These are phyloP conservation scores for Forsythia suspensa DNA, from an alignment of 257 asterid species.

Conservation along the genomic window DNA sequence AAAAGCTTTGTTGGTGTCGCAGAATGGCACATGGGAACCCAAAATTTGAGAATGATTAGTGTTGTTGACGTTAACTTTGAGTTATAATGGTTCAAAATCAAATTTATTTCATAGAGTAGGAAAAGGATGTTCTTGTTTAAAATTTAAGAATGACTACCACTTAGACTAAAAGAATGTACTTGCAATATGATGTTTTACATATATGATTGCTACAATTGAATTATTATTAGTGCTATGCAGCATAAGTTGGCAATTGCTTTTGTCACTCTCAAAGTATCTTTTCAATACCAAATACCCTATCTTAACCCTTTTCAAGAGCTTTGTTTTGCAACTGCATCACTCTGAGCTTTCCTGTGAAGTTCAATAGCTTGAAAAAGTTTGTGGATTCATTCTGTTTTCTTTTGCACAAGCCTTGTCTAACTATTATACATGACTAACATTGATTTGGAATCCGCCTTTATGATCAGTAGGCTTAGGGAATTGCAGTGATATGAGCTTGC, in stretches of 20 bases:
- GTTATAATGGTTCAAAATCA: conserved; percentile 1
- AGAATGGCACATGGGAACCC: too few relatives aligned
- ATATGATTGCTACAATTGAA: too few relatives aligned
- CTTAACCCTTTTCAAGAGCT: background rate
- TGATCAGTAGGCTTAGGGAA: too few relatives aligned
- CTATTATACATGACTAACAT: too few relatives aligned
- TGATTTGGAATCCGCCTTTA: too few relatives aligned
- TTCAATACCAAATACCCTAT: too few relatives aligned
- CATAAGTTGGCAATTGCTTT: background rate
- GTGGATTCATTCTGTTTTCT: too few relatives aligned
- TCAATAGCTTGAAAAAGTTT: too few relatives aligned
- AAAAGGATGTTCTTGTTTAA: background rate
- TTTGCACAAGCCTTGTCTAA: too few relatives aligned
- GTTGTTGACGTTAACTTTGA: conserved; percentile 17
- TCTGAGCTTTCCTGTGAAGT: background rate
- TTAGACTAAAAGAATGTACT: background rate
- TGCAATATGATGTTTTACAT: background rate
- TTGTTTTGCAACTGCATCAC: background rate
- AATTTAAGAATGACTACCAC: background rate
- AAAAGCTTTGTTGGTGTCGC: too few relatives aligned
- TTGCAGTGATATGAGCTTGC: too few relatives aligned
- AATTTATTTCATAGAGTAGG: background rate
- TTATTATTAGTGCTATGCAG: background rate
- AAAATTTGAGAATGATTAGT: conserved; percentile 9
- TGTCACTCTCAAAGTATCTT: too few relatives aligned